These are phyloP conservation scores for Sarocladiaceae sp. DNA, from an alignment of 2,329 filamentous ascomycete species.

Conservation along the genomic window DNA sequence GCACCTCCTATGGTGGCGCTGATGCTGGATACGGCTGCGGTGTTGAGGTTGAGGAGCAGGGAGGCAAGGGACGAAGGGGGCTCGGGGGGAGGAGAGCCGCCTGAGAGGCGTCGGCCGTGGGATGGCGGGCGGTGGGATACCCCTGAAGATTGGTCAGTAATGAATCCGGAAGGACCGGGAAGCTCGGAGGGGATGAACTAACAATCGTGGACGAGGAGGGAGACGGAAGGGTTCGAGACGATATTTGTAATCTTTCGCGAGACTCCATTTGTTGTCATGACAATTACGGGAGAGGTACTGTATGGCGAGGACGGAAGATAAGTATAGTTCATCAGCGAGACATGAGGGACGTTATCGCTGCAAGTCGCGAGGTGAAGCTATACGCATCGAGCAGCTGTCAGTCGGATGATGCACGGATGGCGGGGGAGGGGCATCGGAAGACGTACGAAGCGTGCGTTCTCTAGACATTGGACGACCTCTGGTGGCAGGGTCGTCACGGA, in stretches of 20 bases:
- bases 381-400: conserved; percentile 11
- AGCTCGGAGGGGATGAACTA: conserved; percentile 14
- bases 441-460: conserved; percentile 89
- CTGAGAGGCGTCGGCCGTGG: conserved; percentile 50
- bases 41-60: conserved; percentile 86
- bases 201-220: conserved; percentile 93
- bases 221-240: conserved; percentile 76
- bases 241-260: conserved; percentile 80
- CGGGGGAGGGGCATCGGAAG: conserved; percentile 12
- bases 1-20: conserved; percentile 90
- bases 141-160: conserved; percentile 40
- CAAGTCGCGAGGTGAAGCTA: conserved; percentile 95
- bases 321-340: conserved; percentile 98
- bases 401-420: conserved; percentile 10
- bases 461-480: conserved; percentile 84
- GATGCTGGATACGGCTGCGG: conserved; percentile 78
- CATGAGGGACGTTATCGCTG: conserved; percentile 74
- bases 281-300: conserved; percentile 69
- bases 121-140: conserved; percentile 86
- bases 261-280: conserved; percentile 83
- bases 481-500: conserved; percentile 64
- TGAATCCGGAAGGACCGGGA: background rate
- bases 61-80: conserved; percentile 70
- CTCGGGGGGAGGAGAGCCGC: conserved; percentile 57
- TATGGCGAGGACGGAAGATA: conserved; percentile 78